Evolutionary conservation across 768 basidiomycete genomes (phyloP).

Genomic region (Fomitopsis serialis): DNA sequence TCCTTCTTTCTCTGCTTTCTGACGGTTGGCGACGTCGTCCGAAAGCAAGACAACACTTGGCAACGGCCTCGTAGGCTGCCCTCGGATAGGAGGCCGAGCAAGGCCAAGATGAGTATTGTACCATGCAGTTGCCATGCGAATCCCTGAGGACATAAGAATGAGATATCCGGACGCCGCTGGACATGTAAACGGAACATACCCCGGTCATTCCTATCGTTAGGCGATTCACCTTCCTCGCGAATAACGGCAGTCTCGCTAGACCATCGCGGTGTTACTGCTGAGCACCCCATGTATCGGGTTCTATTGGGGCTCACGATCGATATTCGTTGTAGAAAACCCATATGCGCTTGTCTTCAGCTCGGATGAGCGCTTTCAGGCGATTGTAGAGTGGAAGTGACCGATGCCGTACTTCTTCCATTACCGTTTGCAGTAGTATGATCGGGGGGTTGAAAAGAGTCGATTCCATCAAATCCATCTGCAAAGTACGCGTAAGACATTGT

Average conservation of each 20-base stretch:
- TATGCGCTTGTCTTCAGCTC: conserved; percentile 78
- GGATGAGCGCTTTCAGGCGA: conserved; percentile 79
- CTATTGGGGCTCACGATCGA: conserved; percentile 50
- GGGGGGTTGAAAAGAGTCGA: conserved; percentile 70
- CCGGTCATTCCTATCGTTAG: conserved; percentile 94
- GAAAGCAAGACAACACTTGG: conserved; percentile 79
- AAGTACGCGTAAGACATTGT: conserved; percentile 5
- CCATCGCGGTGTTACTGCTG: not conserved
- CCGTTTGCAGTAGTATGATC: conserved; percentile 90
- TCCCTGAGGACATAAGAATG: conserved; percentile 48
- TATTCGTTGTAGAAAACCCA: conserved; percentile 90
- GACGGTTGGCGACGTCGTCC: conserved; percentile 82
- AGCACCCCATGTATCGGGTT: not conserved
- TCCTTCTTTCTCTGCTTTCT: conserved; percentile 64
- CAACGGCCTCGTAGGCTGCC: conserved; percentile 35
- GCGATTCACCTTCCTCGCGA: conserved; percentile 71
- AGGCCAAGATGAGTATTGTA: conserved; percentile 70
- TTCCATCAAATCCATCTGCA: conserved; percentile 91
- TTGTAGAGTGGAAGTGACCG: conserved; percentile 90
- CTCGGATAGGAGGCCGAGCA: conserved; percentile 46
- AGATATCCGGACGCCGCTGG: not conserved
- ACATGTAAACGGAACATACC: conserved; percentile 37
- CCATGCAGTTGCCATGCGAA: conserved; percentile 84
- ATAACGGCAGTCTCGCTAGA: conserved; percentile 75
- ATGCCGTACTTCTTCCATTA: conserved; percentile 94